Conservation (phyloP, 148 eudicot genomes). For the Chenopodium album region DNA sequence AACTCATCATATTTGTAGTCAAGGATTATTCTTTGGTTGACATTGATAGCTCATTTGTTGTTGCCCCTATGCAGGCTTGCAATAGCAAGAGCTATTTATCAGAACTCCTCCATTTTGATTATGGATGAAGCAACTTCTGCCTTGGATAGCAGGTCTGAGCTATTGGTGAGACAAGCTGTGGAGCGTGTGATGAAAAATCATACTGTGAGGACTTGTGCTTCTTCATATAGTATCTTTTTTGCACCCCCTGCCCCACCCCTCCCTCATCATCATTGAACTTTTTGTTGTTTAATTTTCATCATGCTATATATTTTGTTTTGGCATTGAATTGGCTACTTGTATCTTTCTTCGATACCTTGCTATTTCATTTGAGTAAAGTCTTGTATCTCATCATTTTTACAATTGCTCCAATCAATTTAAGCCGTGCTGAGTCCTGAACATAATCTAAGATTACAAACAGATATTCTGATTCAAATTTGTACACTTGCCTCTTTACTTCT, state of each 20-base stretch:
- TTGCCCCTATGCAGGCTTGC: constrained; percentile 60
- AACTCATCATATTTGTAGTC: not conserved
- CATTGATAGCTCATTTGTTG: constrained; percentile 9
- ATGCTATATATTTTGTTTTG: not conserved
- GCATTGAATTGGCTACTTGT: not conserved
- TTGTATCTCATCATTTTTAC: not conserved
- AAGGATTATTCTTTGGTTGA: not conserved
- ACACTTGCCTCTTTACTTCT: not conserved
- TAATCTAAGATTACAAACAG: not conserved
- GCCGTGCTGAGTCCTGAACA: not conserved
- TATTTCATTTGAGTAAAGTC: not conserved
- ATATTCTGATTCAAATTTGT: not conserved
- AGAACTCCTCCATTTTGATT: constrained; percentile 76
- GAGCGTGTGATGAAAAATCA: constrained; percentile 71
- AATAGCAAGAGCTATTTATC: constrained; percentile 93
- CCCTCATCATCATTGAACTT: not conserved
- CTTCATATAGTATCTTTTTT: not conserved
- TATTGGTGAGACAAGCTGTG: constrained; percentile 89
- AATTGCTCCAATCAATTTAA: not conserved
- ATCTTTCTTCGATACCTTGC: not conserved
- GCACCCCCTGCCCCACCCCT: not conserved
- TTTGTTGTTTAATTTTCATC: not conserved
- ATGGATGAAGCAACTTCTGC: constrained; percentile 99
- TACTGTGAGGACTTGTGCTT: constrained; percentile 53
- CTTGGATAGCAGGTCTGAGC: constrained; percentile 84